A percentile compares a stretch with the other conserved stretches of the same genome.
phyloP scores from a whole-genome alignment of 495 filamentous ascomycete species.

The Niebla homalea region DNA sequence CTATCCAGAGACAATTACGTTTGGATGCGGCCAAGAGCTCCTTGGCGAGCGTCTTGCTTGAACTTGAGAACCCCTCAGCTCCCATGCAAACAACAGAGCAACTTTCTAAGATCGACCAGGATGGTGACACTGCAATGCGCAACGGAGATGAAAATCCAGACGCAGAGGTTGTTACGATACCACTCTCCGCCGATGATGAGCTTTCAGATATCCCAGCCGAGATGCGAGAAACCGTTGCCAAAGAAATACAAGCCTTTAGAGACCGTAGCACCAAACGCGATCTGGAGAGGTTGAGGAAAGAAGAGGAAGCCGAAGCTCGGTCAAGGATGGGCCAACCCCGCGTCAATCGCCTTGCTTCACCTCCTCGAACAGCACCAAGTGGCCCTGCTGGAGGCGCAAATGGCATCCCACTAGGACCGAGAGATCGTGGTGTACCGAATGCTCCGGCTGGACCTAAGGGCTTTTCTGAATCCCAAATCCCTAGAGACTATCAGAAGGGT shows the following conservation, averaged over 20 bases:
- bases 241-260: conserved; percentile 87
- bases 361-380: conserved; percentile 49
- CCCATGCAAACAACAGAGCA: conserved; percentile 34
- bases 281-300: conserved; percentile 68
- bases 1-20: conserved; percentile 50
- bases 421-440: conserved; percentile 54
- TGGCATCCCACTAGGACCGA: conserved; percentile 73
- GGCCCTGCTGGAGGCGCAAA: conserved; percentile 65
- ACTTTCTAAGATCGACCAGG: conserved; percentile 35
- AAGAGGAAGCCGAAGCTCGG: conserved; percentile 83
- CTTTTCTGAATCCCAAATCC: conserved; percentile 55
- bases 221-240: conserved; percentile 91
- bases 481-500: conserved; percentile 66
- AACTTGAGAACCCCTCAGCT: conserved; percentile 56
- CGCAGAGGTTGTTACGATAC: conserved; percentile 81
- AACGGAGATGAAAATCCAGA: conserved; percentile 46
- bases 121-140: conserved; percentile 61
- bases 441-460: conserved; percentile 70
- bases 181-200: conserved; percentile 82
- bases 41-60: conserved; percentile 51
- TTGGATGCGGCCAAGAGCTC: conserved; percentile 51
- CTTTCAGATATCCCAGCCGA: conserved; percentile 90
- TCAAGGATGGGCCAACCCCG: conserved; percentile 50
- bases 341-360: conserved; percentile 56
- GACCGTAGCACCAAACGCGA: conserved; percentile 80